Evolutionary conservation across 2,329 filamentous ascomycete genomes (phyloP).

Genomic region (Colletotrichum lindemuthianum): DNA sequence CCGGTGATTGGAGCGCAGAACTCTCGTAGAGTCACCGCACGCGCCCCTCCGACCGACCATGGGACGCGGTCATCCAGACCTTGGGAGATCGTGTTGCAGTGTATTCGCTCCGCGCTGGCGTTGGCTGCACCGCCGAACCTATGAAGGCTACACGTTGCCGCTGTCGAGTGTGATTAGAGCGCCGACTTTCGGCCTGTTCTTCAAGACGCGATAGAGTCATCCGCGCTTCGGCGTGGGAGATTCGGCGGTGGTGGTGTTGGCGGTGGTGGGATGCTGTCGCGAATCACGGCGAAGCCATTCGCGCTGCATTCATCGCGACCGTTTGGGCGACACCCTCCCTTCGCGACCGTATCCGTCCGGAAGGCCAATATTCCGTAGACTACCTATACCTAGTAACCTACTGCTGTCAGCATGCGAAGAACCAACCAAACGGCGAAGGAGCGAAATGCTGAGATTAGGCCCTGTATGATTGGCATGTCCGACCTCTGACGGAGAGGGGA

Average conservation of each 20-base stretch:
- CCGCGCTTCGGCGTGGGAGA: not conserved
- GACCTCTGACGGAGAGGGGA: not conserved
- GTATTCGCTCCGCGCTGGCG: not conserved
- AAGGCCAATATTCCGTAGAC: no score
- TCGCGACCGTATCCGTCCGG: not conserved
- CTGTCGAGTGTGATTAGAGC: conserved; percentile 15
- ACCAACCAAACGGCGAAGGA: conserved; percentile 12
- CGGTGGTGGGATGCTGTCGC: conserved; percentile 1
- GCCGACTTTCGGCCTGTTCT: not conserved
- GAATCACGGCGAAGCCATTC: conserved; percentile 22
- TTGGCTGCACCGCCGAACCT: not conserved
- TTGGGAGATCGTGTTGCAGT: not conserved
- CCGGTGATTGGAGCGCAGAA: conserved; percentile 31
- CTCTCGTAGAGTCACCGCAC: not conserved
- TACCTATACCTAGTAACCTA: no score
- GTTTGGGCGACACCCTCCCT: conserved; percentile 10
- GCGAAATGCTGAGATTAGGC: conserved; percentile 15
- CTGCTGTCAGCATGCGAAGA: not conserved
- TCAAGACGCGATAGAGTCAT: conserved; percentile 1
- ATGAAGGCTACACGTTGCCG: not conserved
- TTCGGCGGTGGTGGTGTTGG: not conserved
- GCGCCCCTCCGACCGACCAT: conserved; percentile 26
- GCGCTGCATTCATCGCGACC: conserved; percentile 1
- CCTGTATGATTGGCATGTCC: conserved; percentile 17
- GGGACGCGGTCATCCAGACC: conserved; percentile 15